Base-by-base conservation (phyloP, 2,329 filamentous ascomycete species). In the Zymoseptoria brevis region DNA sequence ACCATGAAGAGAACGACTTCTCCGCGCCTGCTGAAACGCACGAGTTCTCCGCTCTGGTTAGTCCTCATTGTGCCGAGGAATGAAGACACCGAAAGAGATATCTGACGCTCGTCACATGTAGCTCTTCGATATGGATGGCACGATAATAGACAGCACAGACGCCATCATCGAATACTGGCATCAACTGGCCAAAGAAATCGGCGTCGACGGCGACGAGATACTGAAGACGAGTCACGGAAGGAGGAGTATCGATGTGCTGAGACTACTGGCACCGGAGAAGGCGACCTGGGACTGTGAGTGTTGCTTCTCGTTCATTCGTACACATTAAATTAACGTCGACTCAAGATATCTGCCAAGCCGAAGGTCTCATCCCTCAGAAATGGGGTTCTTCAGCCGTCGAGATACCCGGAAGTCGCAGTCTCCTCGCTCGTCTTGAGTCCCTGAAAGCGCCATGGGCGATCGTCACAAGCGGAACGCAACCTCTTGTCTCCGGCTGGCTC, bases 171-270 rank as follows among this genome's bases (percentile, higher is more conserved):
- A 90, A 75, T 86, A 91, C 72, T 94, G 89, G 89, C 77, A 86
- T 58, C 79, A 79, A n/a, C 82, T 92, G 64, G 92, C 88, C 54
- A 81, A 83, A 8, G 89, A 96, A 72, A 87, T 97, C 68, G 89
- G 89, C 22, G 87, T 96, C 21, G 84, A 90, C 65, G 89, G 90
- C n/a, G 81, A 87, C 53, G 60, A 63, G 35, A 97, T 99, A 68
- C 82, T 97, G 24, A 83, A 90, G 68, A 96, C 90, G 8, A 96
- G 91, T 4, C 94, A 99, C 75, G 94, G 94, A 62, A 85, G 93
- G 60, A 81, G 94, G 60, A 90, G 86, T 66, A 96, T 97, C 69
- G 94, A 99, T 68, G 85, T 88, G 2, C 80, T 99, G 60, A 83
- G 83, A 72, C 78, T 92, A 26, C 83, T 96, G 60, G 87, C 89